These are phyloP conservation scores for Arthrobotrys entomopaga DNA, from an alignment of 2,329 filamentous ascomycete genomes.

Conservation along the genomic window DNA sequence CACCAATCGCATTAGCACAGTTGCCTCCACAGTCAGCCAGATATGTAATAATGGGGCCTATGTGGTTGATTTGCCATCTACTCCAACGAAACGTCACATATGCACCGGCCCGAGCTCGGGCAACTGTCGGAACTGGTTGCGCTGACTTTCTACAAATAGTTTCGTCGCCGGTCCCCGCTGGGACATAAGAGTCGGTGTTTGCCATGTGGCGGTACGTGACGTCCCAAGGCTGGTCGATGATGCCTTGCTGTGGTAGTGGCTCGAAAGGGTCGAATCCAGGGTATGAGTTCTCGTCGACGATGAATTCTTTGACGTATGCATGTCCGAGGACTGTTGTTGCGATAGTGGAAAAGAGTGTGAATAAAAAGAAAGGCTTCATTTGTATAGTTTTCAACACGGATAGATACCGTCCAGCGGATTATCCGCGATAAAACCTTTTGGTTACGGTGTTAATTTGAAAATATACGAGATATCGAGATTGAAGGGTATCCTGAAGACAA, in stretches of 20 bases:
- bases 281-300: conserved; percentile 16
- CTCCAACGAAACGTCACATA: conserved; percentile 26
- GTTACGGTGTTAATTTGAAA: background rate
- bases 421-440: background rate
- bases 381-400: background rate
- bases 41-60: conserved; percentile 16
- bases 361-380: background rate
- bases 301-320: conserved; percentile 20
- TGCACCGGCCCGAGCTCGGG: conserved; percentile 17
- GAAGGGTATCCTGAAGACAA: background rate
- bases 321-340: conserved; percentile 4
- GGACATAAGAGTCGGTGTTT: conserved; percentile 19
- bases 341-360: background rate
- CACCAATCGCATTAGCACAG: conserved; percentile 8
- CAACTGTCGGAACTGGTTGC: conserved; percentile 15
- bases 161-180: conserved; percentile 12
- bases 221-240: conserved; percentile 25
- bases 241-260: conserved; percentile 15
- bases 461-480: too few relatives aligned
- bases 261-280: conserved; percentile 21
- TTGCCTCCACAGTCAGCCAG: conserved; percentile 15
- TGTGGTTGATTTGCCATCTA: conserved; percentile 25
- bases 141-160: conserved; percentile 18
- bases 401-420: too few relatives aligned
- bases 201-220: conserved; percentile 12